phyloP scores from a whole-genome alignment of 148 eudicot genomes.

The Vaccinium corymbosum region DNA sequence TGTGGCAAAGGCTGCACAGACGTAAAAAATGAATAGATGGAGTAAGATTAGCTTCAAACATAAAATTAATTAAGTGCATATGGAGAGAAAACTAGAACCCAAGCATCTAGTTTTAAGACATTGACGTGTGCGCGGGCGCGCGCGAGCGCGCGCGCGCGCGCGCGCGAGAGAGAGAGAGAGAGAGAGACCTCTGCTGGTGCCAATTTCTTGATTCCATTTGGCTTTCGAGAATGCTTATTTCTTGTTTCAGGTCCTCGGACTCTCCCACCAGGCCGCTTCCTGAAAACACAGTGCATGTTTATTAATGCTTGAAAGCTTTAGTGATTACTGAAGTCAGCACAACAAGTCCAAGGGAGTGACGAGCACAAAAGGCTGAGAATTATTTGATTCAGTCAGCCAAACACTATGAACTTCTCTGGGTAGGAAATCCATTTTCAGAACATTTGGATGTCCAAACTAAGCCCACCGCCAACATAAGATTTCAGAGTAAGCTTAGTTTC shows the following conservation, averaged over 20 bases:
- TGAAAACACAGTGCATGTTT: conserved; percentile 25
- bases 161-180: conserved; percentile 9
- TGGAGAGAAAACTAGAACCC: not conserved
- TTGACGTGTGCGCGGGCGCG: not conserved
- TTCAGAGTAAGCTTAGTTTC: not conserved
- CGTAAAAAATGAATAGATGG: conserved; percentile 15
- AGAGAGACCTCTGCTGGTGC: conserved; percentile 63
- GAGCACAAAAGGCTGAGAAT: not conserved
- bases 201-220: conserved; percentile 51
- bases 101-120: not conserved
- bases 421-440: not conserved
- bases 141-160: not conserved
- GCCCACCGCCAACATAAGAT: not conserved
- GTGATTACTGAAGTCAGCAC: not conserved
- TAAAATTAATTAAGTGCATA: not conserved
- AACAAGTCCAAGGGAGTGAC: not conserved
- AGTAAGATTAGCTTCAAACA: not conserved
- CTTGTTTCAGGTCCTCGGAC: conserved; percentile 57
- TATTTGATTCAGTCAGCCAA: not conserved
- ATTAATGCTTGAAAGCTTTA: not conserved
- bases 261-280: conserved; percentile 70
- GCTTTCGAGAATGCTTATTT: conserved; percentile 48
- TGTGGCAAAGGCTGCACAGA: conserved; percentile 48
- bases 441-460: not conserved
- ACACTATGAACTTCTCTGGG: not conserved